Conservation (phyloP, 1,284 basidiomycete genomes). For the Ustilago vetiveriae region DNA sequence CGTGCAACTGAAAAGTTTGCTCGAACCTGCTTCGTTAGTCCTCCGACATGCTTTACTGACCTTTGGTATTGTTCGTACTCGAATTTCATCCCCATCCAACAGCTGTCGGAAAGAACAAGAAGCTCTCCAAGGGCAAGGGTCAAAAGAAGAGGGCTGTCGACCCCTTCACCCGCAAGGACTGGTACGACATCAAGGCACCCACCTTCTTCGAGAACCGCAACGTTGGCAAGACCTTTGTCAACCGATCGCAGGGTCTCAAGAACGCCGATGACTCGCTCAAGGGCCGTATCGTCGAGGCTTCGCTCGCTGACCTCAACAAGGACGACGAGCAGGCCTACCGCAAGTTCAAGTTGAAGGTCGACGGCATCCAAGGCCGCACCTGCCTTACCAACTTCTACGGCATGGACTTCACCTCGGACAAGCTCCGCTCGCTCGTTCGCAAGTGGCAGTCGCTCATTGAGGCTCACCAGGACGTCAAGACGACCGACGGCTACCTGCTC, state of each 20-base stretch:
- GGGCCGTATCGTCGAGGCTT: constrained; percentile 95
- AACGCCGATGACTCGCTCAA: constrained; percentile 99
- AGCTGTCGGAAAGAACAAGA: constrained; percentile 84
- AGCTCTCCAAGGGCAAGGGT: constrained; percentile 99
- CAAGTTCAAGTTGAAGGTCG: constrained; percentile 97
- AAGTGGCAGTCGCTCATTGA: constrained; percentile 99
- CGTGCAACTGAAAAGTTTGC: too few relatives aligned
- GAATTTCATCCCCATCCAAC: not conserved
- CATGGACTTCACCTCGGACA: constrained; percentile 99
- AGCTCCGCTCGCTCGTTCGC: constrained; percentile 98
- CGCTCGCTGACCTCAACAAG: constrained; percentile 97
- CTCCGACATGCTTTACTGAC: constrained; percentile 8
- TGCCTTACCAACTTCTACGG: constrained; percentile 99
- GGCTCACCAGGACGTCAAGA: constrained; percentile 98
- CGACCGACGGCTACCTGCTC: constrained; percentile 98
- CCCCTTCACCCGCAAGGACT: constrained; percentile 99
- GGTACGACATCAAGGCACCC: constrained; percentile 99
- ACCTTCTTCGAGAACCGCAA: constrained; percentile 97
- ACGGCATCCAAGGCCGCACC: constrained; percentile 98
- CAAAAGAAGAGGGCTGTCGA: constrained; percentile 98
- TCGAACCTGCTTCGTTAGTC: not conserved
- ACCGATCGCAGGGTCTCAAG: constrained; percentile 97
- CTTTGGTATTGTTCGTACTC: too few relatives aligned
- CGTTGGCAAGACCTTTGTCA: constrained; percentile 98
- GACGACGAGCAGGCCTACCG: constrained; percentile 99